Conservation (phyloP, 176 grass and related monocot genomes). For the Panicum miliaceum region DNA sequence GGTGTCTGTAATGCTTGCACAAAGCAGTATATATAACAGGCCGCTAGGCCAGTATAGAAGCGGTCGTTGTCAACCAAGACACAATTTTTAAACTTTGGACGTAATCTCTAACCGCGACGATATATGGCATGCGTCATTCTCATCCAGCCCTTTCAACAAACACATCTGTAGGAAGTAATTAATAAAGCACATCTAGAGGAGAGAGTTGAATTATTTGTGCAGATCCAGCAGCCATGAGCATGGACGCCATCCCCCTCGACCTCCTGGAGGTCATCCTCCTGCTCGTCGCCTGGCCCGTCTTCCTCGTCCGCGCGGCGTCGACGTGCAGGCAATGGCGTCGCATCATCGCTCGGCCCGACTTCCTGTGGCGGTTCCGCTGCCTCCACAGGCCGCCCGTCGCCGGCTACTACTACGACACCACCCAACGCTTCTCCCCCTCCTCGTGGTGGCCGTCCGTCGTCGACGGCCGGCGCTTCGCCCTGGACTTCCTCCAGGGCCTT, state of each 20-base stretch:
- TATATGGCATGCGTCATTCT: no score
- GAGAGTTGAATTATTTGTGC: no score
- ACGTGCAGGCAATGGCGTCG: not conserved
- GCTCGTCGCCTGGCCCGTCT: not conserved
- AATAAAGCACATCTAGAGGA: no score
- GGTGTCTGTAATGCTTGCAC: no score
- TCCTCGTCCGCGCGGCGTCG: not conserved
- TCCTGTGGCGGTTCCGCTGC: not conserved
- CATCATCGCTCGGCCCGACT: not conserved
- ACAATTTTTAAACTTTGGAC: no score
- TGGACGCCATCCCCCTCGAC: not conserved
- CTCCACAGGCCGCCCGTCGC: not conserved
- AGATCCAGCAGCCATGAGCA: not conserved
- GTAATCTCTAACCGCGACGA: no score
- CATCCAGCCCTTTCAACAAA: no score
- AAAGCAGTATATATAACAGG: no score
- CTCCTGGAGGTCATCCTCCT: conserved; percentile 4
- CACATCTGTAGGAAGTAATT: no score
- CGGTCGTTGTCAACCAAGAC: no score
- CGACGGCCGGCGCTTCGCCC: not conserved
- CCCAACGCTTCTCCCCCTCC: not conserved
- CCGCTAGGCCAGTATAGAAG: no score
- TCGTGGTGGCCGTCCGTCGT: no score
- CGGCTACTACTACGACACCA: conserved; percentile 17
- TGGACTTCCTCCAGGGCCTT: not conserved